Base-by-base conservation (phyloP, 1,284 basidiomycete genomes). In the Malassezia psittaci region DNA sequence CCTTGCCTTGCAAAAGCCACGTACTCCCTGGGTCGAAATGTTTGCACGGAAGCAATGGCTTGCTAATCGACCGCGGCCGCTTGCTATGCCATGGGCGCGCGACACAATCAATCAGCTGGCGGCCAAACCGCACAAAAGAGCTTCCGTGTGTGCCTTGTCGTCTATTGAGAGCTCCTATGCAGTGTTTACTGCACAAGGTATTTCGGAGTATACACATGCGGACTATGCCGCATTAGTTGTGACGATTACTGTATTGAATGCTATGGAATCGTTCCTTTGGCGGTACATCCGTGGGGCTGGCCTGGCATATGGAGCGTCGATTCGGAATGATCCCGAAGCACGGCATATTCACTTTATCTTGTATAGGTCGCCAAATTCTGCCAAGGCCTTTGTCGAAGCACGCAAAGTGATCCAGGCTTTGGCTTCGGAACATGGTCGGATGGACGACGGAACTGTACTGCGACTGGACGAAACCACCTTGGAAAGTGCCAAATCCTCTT, bases 251-350 rank as follows among this genome's bases (percentile, higher is more conserved):
- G 83, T 91, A 4, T 78, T 99, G 46, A 96, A 96, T 65, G 93
- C 90, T 2, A 85, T 90, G 48, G 94, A 98, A 78, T 87, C 87
- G 62, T 96, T 86, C 75, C 82, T 98, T 54, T 98, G 94, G 93
- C 60, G 70, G 12, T 72, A 59, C 56, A 71, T 74, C 48, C 62
- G 58, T 19, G 71, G 71, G 24, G 69, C 71, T 0, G 71, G 71
- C 19, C 47, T 73, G 10, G 94, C 94, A 0, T 99, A 99, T 69
- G 90, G 90, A 13, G 89, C 90, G 16, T 83, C 83, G 64, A 82
- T 90, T 48, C 79, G 80, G 1, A 76, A 85, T 18, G 88, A 94
- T 69, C 77, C 84, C 40, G 93, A 98, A 76, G 80, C 85, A 35
- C 89, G 90, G 5, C 77, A 88, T 15, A 78, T 93, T 29, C 83